Conservation (phyloP, 176 grass and related monocot species). For the Cocos nucifera region DNA sequence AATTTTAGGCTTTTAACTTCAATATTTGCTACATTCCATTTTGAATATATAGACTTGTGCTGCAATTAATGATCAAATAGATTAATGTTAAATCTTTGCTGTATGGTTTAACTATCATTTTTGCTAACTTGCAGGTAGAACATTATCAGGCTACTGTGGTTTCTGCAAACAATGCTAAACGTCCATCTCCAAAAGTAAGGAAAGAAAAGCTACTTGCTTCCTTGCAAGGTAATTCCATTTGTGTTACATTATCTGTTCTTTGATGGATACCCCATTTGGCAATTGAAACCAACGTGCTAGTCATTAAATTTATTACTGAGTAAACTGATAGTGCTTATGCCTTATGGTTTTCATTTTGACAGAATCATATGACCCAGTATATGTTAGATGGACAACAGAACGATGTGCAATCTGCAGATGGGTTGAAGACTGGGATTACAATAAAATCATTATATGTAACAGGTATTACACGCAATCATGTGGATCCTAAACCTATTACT, state of each 20-base stretch:
- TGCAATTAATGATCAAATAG: too few species aligned
- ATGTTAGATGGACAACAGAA: conserved; percentile 95
- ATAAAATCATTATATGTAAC: conserved; percentile 97
- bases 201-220: conserved; percentile 77
- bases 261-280: background rate
- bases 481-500: too few species aligned
- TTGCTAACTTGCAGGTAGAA: conserved; percentile 62
- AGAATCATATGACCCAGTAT: conserved; percentile 92
- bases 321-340: conserved; percentile 2
- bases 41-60: too few species aligned
- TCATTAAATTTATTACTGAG: background rate
- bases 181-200: conserved; percentile 75
- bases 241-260: conserved; percentile 10
- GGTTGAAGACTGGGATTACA: conserved; percentile 99
- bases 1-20: too few species aligned
- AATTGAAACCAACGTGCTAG: background rate
- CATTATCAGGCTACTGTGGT: conserved; percentile 44
- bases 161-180: conserved; percentile 48
- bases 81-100: background rate
- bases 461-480: conserved; percentile 28
- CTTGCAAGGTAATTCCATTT: conserved; percentile 56
- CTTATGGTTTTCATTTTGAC: conserved; percentile 22
- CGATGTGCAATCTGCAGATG: conserved; percentile 98
- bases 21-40: too few species aligned
- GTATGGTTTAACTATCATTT: conserved; percentile 14